Conservation (phyloP, 2,329 filamentous ascomycete genomes). For the Cercospora berteroae region DNA sequence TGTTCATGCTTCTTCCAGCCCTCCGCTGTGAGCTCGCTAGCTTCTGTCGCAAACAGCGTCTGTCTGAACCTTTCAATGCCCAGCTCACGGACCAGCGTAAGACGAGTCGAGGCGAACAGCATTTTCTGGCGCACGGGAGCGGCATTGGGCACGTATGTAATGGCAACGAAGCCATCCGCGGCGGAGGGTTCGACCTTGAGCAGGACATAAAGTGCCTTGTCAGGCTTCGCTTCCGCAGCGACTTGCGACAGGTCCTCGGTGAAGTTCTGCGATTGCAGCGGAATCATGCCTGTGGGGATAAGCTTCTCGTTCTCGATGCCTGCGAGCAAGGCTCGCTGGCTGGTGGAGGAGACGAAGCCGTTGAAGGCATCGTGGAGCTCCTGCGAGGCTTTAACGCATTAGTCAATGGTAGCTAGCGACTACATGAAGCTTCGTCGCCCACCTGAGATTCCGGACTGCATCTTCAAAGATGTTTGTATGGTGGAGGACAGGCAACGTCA, state of each 20-base stretch:
- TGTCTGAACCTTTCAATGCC: constrained; percentile 77
- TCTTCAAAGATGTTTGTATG: constrained; percentile 40
- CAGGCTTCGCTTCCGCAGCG: constrained; percentile 61
- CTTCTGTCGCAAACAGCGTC: constrained; percentile 68
- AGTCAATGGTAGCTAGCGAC: background rate
- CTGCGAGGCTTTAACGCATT: constrained; percentile 59
- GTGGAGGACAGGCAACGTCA: background rate
- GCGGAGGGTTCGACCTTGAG: constrained; percentile 62
- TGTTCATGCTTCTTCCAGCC: constrained; percentile 73
- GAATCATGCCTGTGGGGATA: constrained; percentile 57
- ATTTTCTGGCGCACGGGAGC: constrained; percentile 83
- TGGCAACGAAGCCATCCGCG: constrained; percentile 56
- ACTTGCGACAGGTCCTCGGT: constrained; percentile 62
- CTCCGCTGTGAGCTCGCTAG: constrained; percentile 64
- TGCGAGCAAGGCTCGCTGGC: constrained; percentile 68
- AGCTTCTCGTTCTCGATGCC: constrained; percentile 70
- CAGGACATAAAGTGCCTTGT: constrained; percentile 70
- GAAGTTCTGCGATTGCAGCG: constrained; percentile 56
- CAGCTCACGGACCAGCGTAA: constrained; percentile 73
- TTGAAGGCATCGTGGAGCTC: constrained; percentile 75
- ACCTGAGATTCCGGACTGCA: constrained; percentile 81
- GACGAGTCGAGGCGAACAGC: constrained; percentile 75
- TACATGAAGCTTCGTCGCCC: constrained; percentile 24
- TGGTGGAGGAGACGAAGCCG: constrained; percentile 60
- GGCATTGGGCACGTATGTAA: constrained; percentile 76